These are phyloP conservation scores for Lactarius deliciosus DNA, from an alignment of 768 basidiomycete genomes.

Conservation along the genomic window DNA sequence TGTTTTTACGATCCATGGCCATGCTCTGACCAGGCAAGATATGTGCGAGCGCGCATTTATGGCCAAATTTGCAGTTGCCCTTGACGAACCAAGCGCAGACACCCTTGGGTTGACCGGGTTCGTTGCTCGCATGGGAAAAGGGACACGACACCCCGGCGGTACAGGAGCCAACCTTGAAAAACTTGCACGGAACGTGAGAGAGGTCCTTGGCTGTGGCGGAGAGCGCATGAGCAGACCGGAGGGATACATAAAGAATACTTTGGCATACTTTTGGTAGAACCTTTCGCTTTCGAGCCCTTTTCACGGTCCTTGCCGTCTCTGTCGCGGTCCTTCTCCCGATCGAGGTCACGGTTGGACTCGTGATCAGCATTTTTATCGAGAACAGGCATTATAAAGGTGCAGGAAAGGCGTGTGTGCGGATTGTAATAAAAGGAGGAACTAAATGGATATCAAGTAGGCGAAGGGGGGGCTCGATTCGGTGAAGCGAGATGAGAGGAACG, in stretches of 20 bases:
- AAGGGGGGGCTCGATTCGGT: slow-evolving; percentile 4
- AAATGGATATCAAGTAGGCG: slow-evolving; percentile 16
- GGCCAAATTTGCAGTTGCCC: slow-evolving; percentile 82
- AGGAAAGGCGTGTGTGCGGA: not conserved
- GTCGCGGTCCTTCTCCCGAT: slow-evolving; percentile 30
- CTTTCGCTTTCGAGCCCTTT: slow-evolving; percentile 31
- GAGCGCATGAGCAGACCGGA: slow-evolving; percentile 17
- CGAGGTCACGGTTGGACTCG: slow-evolving; percentile 26
- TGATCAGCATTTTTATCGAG: slow-evolving; percentile 30
- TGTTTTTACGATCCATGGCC: slow-evolving; percentile 97
- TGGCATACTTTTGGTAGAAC: slow-evolving; percentile 32
- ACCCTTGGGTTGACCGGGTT: slow-evolving; percentile 78
- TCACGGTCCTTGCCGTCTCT: slow-evolving; percentile 30
- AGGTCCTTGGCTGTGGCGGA: slow-evolving; percentile 69
- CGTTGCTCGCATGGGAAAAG: slow-evolving; percentile 80
- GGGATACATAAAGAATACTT: not conserved
- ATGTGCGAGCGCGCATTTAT: slow-evolving; percentile 91
- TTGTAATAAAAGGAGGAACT: not conserved
- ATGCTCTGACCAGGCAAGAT: slow-evolving; percentile 91
- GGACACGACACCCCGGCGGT: slow-evolving; percentile 93
- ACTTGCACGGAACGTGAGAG: slow-evolving; percentile 96
- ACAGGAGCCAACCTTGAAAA: slow-evolving; percentile 92
- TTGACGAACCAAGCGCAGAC: slow-evolving; percentile 91
- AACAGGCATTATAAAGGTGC: slow-evolving; percentile 27
- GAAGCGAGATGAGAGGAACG: slow-evolving; percentile 19